Base-by-base conservation (phyloP, 208 protist species). In the Leptomonas pyrrhocoris region DNA sequence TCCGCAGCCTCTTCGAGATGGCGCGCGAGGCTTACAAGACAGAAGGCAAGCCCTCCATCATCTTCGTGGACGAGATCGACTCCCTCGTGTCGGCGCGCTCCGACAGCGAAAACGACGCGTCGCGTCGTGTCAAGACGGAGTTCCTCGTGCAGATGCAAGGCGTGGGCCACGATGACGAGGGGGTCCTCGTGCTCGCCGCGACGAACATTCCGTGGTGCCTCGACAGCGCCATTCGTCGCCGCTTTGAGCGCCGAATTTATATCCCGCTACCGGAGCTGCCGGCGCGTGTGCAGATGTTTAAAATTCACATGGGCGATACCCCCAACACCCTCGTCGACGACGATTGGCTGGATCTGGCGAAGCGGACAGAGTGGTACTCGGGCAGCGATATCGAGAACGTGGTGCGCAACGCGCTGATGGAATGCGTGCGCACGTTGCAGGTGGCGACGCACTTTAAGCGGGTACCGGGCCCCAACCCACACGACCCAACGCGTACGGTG, bases 71-170 rank as follows among this genome's bases (percentile, higher is more conserved):
- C 76, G 96, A 98, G 74, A 97, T 98, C 68, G 96, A 98, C 72
- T 96, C 94, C 3, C 83, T 98, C 30, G 89, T 94, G 27, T 95
- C 92, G 11, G 63, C 83, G 3, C 83, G 96, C 63, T 91, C 81
- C 8, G 94, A 97, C 55, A 83, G 80, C 55, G 93, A 97, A 63
- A 94, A 97, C 54, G 93, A 97, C 49, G 90, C 89, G 7, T 93
- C 98, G 8, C 84, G 98, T 30, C 89, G 98, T 57, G 96, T 99
- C 50, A 99, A 99, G 80, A 99, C 98, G 19, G 99, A 99, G 86
- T 99, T 99, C 70, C 85, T 99, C 2, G 98, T 99, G 12, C 98
- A 99, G 81, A 93, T 97, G 89, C 89, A 97, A 46, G 94, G 93
- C 48, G 95, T 94, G 6, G 89, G 91, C 42, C 65, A 92, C 70